These are phyloP conservation scores for Gossypium thurberi DNA, from an alignment of 345 rosid genomes.

Conservation along the genomic window DNA sequence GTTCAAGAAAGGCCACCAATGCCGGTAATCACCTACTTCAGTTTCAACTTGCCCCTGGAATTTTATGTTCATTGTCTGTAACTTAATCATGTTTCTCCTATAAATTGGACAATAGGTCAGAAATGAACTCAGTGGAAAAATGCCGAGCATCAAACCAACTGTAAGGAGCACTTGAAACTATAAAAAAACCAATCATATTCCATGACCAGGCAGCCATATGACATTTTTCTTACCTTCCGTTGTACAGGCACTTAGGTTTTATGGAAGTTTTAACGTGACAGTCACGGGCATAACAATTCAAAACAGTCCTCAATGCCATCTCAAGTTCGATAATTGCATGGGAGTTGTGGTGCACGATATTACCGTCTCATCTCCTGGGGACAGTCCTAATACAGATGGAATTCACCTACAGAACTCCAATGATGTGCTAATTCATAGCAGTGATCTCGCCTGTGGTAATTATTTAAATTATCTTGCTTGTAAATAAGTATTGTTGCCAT, in stretches of 20 bases:
- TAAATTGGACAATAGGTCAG: conserved; percentile 45
- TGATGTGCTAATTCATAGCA: conserved; percentile 71
- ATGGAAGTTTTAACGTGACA: conserved; percentile 82
- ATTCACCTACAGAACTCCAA: conserved; percentile 89
- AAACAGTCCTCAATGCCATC: conserved; percentile 98
- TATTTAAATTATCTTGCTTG: conserved; percentile 8
- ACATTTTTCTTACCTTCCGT: conserved; percentile 9
- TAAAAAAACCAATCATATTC: background rate
- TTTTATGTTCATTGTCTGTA: background rate
- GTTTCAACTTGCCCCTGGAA: background rate
- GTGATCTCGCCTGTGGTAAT: conserved; percentile 79
- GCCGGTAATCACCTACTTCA: conserved; percentile 3
- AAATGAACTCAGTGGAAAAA: conserved; percentile 51
- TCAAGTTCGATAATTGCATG: conserved; percentile 90
- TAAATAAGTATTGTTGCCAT: background rate
- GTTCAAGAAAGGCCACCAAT: conserved; percentile 52
- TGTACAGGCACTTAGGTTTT: conserved; percentile 80
- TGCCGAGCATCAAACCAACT: conserved; percentile 90
- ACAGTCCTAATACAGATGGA: conserved; percentile 98
- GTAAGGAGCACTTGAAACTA: conserved; percentile 42
- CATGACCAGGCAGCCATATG: conserved; percentile 5
- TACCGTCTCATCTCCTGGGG: conserved; percentile 66
- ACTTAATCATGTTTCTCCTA: conserved; percentile 23
- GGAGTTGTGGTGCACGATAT: conserved; percentile 83
- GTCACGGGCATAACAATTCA: conserved; percentile 88